Base-by-base conservation (phyloP, 768 basidiomycete genomes). In the Stropharia rugosoannulata region DNA sequence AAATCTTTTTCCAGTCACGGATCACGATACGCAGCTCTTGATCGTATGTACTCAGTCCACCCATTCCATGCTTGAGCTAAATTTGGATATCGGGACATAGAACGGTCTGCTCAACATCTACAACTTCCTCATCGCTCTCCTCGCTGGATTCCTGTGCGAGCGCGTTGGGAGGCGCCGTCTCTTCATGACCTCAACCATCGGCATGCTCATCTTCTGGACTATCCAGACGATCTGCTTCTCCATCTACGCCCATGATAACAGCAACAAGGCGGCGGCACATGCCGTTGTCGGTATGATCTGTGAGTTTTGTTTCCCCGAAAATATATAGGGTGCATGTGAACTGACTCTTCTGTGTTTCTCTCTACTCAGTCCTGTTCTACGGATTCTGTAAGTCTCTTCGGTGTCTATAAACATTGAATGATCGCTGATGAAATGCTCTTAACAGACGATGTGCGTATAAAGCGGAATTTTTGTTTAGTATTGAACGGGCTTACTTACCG, bases 121-220 rank as follows among this genome's bases (percentile, higher is more conserved):
- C 67, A 83, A 84, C 66, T 79, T 85, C 49, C 65, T 80, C 55
- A 70, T 82, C 42, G 80, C 82, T n/a, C 68, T 82, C 48, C 49
- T 68, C 22, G 80, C 80, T 29, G 79, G 76, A 25, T 69, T 80
- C 53, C 66, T 80, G 16, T 79, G 77, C 51, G 82, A 84, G 58
- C 70, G 72, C 38, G 69, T 74, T 41, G 82, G 84, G 13, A 66
- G 84, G 42, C 74, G 82, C 1, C 75, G 70, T 4, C 65, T 84
- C 35, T 83, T 82, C 71, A 67, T 83, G 54, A 72, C 64, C 9
- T 80, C 80, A 10, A 76, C 75, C 6, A 62, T 71, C 53, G 78
- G 73, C 12, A 86, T 86, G 83, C 62, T 79, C 6, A 32, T 84
- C 7, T 82, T 82, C 66, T 86, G 81, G 73, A 78, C 68, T 32